A percentile compares a stretch with the other conserved stretches of the same genome.
phyloP scores from a whole-genome alignment of 1,284 basidiomycete genomes.

The Irpex sp. region DNA sequence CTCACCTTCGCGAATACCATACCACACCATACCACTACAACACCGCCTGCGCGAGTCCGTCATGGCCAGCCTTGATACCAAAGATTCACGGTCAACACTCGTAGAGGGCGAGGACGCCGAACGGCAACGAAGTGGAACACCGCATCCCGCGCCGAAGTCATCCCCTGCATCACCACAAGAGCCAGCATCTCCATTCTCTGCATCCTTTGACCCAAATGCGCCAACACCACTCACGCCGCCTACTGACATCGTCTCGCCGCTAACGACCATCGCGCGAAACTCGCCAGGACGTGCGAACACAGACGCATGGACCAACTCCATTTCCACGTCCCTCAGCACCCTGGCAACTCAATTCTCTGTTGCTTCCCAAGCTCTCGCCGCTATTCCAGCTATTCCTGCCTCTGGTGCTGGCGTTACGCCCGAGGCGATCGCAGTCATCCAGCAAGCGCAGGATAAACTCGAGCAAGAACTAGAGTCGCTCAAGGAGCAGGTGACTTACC shows the following conservation, averaged over 20 bases:
- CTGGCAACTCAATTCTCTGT: constrained; percentile 39
- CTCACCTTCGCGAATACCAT: not conserved
- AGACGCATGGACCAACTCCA: constrained; percentile 23
- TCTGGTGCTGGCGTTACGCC: not conserved
- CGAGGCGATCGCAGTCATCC: constrained; percentile 7
- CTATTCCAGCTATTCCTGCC: constrained; percentile 15
- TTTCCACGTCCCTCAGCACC: constrained; percentile 35
- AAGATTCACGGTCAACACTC: constrained; percentile 12
- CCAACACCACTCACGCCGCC: constrained; percentile 12
- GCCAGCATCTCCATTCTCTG: constrained; percentile 19
- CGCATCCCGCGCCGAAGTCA: not conserved
- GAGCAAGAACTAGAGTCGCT: constrained; percentile 25
- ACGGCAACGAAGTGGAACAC: not conserved
- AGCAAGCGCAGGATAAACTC: constrained; percentile 25
- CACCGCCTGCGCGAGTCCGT: not conserved
- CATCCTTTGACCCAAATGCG: constrained; percentile 21
- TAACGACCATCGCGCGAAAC: not conserved
- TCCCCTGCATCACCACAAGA: not conserved
- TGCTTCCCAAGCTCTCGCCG: constrained; percentile 35
- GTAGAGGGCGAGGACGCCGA: constrained; percentile 9
- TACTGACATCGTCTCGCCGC: constrained; percentile 8
- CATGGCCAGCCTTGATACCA: constrained; percentile 5
- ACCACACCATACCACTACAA: not conserved
- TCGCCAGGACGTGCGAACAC: not conserved
- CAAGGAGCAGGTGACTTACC: constrained; percentile 19